Evolutionary conservation across 2,329 filamentous ascomycete genomes (phyloP), one percentile per base, ranked within the genome.

Genomic region (Monilinia fructicola): DNA sequence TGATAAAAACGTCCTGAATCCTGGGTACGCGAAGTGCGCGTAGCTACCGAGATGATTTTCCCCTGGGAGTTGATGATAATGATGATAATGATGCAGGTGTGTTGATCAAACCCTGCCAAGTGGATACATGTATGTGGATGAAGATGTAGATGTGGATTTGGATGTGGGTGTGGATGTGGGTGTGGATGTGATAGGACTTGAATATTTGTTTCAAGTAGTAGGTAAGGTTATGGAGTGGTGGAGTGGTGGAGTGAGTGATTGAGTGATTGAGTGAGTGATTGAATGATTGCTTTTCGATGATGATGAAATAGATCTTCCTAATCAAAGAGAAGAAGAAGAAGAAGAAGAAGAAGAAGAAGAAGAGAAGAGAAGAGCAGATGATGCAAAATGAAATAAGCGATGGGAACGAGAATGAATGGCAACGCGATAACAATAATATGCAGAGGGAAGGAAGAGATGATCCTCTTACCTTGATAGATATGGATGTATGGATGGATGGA

Each of bases 11-110:
- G 1, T 42, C 28, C 54, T 56, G 54, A 35, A 0, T 42, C 28
- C 54, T 56, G 54, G 54, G 21, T 40, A 55, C 54, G 23, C 38
- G 54, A 56, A 56, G 14, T 42, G 54, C 18, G 16, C 16, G 54
- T 3, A 28, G 23, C 14, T 58, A 21, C 38, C 54, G 54, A 58
- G 23, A 58, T 56, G 54, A 42, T 42, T 1, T 35, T 55, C 54
- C 54, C 54, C 40, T 7, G 54, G 38, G 38, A 11, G 38, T 40
- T 40, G 3, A 56, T 16, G 54, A 42, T 35, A 7, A 35, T 46
- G 56, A 11, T 23, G 56, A 35, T 14, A 42, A 46, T 6, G 42
- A 21, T 21, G 42, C 5, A 18, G 42, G 21, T 46, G 42, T 46
- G 42, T 21, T 46, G 14, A 46, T 46, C 42, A 21, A 21, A 18